These are phyloP conservation scores for Amaranthus hypochondriacus DNA, from an alignment of 148 eudicot species.

Conservation along the genomic window DNA sequence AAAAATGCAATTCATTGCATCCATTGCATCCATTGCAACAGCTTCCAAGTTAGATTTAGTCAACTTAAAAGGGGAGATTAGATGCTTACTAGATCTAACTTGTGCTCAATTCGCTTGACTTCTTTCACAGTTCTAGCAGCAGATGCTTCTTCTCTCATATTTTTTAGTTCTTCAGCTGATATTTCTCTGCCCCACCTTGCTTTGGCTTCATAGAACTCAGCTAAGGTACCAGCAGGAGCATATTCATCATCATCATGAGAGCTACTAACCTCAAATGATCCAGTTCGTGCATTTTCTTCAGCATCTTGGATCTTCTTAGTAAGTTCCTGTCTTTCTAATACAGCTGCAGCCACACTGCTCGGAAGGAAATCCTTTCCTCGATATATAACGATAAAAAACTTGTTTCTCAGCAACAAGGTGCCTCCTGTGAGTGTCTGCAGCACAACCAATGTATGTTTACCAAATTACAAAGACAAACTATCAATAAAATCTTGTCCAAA, in stretches of 20 bases:
- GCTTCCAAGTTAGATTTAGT: not conserved
- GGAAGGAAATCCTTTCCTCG: slow-evolving; percentile 97
- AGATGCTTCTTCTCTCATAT: slow-evolving; percentile 74
- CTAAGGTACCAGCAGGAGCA: slow-evolving; percentile 77
- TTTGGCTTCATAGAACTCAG: slow-evolving; percentile 98
- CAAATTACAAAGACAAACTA: not conserved
- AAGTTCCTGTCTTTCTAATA: slow-evolving; percentile 82
- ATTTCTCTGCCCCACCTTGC: slow-evolving; percentile 81
- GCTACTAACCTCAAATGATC: slow-evolving; percentile 34
- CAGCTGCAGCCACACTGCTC: slow-evolving; percentile 70
- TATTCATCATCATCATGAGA: slow-evolving; percentile 40
- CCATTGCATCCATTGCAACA: not conserved
- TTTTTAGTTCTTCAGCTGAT: slow-evolving; percentile 62
- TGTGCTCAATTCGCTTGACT: slow-evolving; percentile 75
- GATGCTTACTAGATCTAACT: slow-evolving; percentile 64
- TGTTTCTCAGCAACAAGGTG: slow-evolving; percentile 80
- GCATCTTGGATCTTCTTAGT: slow-evolving; percentile 79
- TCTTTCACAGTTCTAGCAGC: slow-evolving; percentile 48
- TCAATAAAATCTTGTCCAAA: not conserved
- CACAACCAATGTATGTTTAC: slow-evolving; percentile 20
- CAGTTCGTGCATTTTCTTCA: slow-evolving; percentile 68
- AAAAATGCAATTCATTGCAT: not conserved
- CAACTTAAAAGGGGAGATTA: slow-evolving; percentile 4
- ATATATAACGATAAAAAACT: slow-evolving; percentile 78
- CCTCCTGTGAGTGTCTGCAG: slow-evolving; percentile 90